phyloP scores from a whole-genome alignment of 108 stramenopile species.

The Fragilariopsis cylindrus region DNA sequence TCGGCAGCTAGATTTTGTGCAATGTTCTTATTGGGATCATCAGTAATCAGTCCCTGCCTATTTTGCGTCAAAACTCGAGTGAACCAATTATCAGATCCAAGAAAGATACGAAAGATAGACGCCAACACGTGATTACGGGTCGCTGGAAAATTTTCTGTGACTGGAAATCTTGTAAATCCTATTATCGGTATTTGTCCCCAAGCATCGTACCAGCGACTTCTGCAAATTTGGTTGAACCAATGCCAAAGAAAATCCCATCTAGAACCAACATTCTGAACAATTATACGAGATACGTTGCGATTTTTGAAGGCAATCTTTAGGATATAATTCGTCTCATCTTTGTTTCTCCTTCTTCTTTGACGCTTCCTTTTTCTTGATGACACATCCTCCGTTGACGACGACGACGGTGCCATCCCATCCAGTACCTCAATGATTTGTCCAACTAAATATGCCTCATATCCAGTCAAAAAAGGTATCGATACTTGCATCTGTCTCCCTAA shows the following conservation, averaged over 20 bases:
- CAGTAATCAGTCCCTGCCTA: conserved; percentile 22
- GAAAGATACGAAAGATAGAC: conserved; percentile 5
- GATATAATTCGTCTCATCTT: conserved; percentile 17
- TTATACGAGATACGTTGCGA: conserved; percentile 33
- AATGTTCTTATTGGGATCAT: conserved; percentile 20
- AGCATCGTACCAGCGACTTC: conserved; percentile 34
- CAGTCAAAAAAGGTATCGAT: conserved; percentile 35
- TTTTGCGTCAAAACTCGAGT: conserved; percentile 24
- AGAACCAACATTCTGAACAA: conserved; percentile 19
- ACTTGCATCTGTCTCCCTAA: conserved; percentile 30
- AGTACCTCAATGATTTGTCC: conserved; percentile 36
- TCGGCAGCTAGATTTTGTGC: conserved; percentile 41
- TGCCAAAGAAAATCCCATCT: conserved; percentile 40
- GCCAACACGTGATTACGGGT: conserved; percentile 25
- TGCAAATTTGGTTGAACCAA: conserved; percentile 13
- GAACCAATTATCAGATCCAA: conserved; percentile 24
- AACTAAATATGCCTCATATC: conserved; percentile 33
- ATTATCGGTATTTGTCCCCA: conserved; percentile 19
- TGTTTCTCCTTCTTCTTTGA: neutral
- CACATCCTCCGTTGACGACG: neutral
- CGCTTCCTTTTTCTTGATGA: neutral
- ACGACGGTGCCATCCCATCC: conserved; percentile 7
- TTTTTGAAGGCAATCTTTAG: conserved; percentile 37
- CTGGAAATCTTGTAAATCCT: conserved; percentile 32
- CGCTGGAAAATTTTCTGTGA: conserved; percentile 40